Base-by-base conservation (phyloP, 495 filamentous ascomycete species). In the Neurospora sublineolata region DNA sequence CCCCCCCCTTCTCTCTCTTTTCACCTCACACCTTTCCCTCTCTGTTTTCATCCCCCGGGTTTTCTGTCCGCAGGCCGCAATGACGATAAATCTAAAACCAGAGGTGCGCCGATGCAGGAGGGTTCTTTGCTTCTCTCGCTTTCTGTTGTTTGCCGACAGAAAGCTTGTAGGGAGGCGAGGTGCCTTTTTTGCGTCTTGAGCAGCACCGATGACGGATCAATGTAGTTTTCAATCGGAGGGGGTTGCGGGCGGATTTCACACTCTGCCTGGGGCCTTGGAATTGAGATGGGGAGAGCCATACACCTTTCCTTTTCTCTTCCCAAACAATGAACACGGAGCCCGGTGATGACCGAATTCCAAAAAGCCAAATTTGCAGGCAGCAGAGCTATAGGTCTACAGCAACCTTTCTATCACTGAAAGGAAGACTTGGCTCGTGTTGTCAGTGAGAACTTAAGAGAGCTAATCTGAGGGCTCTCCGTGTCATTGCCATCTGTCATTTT, bases 301-400 rank as follows among this genome's bases (percentile, higher is more conserved):
- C 67, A 69, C 64, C 69, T 67, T 69, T 58, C 70, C 67, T 20
- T 20, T 36, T 64, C 10, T 38, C 27, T 72, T 60, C 46, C 71
- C 38, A 69, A 12, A 23, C 44, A 71, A 72, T 71, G 73, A 80
- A 75, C 78, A 78, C 72, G 77, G 71, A 68, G 75, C 85, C 84
- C 84, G 70, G 79, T 88, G 86, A 88, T 88, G 86, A 88, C 79
- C 76, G 18, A 84, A 84, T 82, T 82, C 84, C 85, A 86, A 86
- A 86, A 88, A 87, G 85, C 86, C 86, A 87, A 87, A 88, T 85
- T 87, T 87, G 86, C 82, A 88, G 85, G 78, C 84, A 87, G 80
- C 85, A 73, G 78, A 81, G 77, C 74, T 74, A 70, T 75, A 37
- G 75, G 70, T 70, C 68, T 70, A 40, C 39, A 33, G 37, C 36